Percentiles rank a stretch among this genome's conserved stretches.
Conservation (phyloP, 345 rosid genomes). For the Raphanus raphanistrum region DNA sequence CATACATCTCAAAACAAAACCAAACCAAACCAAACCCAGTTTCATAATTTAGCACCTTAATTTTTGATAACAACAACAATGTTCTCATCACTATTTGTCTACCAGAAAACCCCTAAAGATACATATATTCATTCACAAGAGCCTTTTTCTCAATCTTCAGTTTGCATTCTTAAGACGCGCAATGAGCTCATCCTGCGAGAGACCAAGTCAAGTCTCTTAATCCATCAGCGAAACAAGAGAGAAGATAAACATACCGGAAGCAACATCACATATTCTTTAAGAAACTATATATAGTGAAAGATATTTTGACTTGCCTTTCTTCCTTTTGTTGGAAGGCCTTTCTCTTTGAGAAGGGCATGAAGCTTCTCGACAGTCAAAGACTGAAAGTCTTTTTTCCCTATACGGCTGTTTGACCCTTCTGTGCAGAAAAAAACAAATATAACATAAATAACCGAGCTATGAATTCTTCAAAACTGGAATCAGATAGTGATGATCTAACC, state of each 20-base stretch:
- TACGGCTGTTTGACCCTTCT: constrained; percentile 69
- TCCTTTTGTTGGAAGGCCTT: constrained; percentile 71
- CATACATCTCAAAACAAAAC: constrained; percentile 4
- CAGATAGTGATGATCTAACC: constrained; percentile 41
- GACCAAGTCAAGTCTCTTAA: not conserved
- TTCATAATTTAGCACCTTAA: constrained; percentile 9
- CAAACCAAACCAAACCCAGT: not conserved
- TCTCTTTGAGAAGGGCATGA: constrained; percentile 76
- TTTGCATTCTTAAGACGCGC: constrained; percentile 61
- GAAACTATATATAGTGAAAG: not conserved
- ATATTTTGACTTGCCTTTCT: constrained; percentile 61
- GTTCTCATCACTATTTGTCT: not conserved
- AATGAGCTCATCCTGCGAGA: constrained; percentile 81
- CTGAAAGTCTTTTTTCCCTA: constrained; percentile 60
- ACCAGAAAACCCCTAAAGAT: not conserved
- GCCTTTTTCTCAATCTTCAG: constrained; percentile 26
- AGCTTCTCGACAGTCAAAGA: constrained; percentile 86
- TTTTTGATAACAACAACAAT: constrained; percentile 10
- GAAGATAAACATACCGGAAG: not conserved
- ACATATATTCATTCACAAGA: constrained; percentile 16
- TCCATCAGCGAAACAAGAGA: not conserved
- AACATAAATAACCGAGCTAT: not conserved
- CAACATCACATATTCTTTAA: constrained; percentile 14
- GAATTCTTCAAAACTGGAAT: not conserved
- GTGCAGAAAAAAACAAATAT: not conserved